Evolutionary conservation across 2,329 filamentous ascomycete species (phyloP).

Genomic region (Arthrobotrys conoides): DNA sequence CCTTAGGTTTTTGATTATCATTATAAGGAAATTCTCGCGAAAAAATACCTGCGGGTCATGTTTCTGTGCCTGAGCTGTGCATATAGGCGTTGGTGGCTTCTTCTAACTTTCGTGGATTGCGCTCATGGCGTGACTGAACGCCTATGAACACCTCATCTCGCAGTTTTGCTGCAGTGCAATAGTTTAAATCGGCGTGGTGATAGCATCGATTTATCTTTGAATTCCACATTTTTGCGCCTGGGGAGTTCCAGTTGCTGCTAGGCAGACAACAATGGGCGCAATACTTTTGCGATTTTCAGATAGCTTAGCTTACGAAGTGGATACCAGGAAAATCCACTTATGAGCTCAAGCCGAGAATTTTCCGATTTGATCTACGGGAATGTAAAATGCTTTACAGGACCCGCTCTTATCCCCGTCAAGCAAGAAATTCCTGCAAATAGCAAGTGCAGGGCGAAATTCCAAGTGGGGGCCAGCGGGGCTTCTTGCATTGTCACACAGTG

Average conservation of each 20-base stretch:
- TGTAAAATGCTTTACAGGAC: conserved; percentile 1
- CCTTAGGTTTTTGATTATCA: background rate
- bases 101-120: background rate
- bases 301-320: conserved; percentile 6
- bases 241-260: conserved; percentile 11
- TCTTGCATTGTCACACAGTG: conserved; percentile 22
- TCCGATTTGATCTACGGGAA: conserved; percentile 33
- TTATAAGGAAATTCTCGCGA: background rate
- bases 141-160: conserved; percentile 22
- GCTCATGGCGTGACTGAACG: conserved; percentile 13
- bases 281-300: background rate
- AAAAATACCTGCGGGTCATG: background rate
- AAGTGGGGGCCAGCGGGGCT: conserved; percentile 16
- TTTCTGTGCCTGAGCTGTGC: conserved; percentile 27
- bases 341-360: conserved; percentile 12
- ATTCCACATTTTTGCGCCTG: conserved; percentile 14
- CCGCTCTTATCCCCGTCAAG: conserved; percentile 1
- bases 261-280: conserved; percentile 14
- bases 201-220: background rate
- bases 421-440: conserved; percentile 2
- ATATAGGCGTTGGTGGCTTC: conserved; percentile 35
- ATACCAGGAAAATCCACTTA: background rate
- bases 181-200: background rate
- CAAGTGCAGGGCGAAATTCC: background rate
- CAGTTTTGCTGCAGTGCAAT: conserved; percentile 5